Evolutionary conservation across 1,284 basidiomycete genomes (phyloP), one percentile per base, ranked within the genome.

Genomic region (Papiliotrema laurentii): DNA sequence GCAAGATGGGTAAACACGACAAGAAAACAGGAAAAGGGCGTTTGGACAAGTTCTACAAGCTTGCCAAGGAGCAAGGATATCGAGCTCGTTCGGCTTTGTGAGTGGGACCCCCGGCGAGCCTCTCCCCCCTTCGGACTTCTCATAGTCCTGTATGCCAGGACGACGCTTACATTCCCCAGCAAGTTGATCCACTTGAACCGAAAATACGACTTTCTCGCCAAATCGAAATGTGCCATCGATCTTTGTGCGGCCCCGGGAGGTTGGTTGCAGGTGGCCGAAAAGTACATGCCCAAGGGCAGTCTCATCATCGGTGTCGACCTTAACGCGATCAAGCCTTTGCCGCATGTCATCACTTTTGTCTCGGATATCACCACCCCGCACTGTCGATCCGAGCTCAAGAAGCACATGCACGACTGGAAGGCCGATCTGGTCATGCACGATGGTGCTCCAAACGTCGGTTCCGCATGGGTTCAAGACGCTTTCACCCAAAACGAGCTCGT

Each of bases 351-450:
- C 42, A 96, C 96, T 0, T 96, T 97, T 67, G 83, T 89, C 33
- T 81, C 92, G 53, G 96, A 99, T 68, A 98, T 99, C 66, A 98
- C 96, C 21, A 97, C 92, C 4, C 77, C 85, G 10, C 82, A 87
- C 53, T 99, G 96, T 75, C 84, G 96, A 49, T 85, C 88, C 67
- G 82, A 87, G 56, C 83, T 99, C 47, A 84, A 89, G 43, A 78
- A 78, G 34, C 90, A 97, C 73, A 77, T 98, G 56, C 97, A 98
- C 74, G 93, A 97, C 73, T 98, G 96, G 94, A 96, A 93, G 75
- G 96, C 96, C n/a, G 96, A 99, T 71, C 83, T 98, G 48, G 93
- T 99, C n/a, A 81, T 99, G 48, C 96, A 99, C 74, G 96, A 99
- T 75, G 96, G 96, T 79, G 96, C 96, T 36, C 96, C 96, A 36